These are phyloP conservation scores for Metarhizium guizhouense DNA, from an alignment of 2,329 filamentous ascomycete genomes.

Conservation along the genomic window DNA sequence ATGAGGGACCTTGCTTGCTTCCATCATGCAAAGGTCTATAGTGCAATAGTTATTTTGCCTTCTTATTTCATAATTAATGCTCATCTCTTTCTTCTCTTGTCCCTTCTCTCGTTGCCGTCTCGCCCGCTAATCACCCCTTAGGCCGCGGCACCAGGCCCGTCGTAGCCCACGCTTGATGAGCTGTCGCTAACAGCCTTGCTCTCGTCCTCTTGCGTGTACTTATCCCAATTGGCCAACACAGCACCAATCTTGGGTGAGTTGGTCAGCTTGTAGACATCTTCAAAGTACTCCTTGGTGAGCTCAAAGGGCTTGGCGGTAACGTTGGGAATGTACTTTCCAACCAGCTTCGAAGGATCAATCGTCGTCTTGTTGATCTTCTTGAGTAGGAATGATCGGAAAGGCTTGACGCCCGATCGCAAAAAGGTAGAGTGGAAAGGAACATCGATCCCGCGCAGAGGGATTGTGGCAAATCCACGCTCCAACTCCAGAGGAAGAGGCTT, in stretches of 20 bases:
- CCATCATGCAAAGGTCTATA: conserved; percentile 1
- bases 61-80: neutral
- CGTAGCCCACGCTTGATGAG: conserved; percentile 30
- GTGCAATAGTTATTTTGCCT: neutral
- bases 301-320: conserved; percentile 94
- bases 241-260: conserved; percentile 72
- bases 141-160: conserved; percentile 33
- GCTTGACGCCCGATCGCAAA: conserved; percentile 94
- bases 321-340: conserved; percentile 99
- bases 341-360: conserved; percentile 91
- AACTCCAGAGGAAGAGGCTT: conserved; percentile 86
- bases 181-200: conserved; percentile 28
- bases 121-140: conserved; percentile 17
- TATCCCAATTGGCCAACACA: conserved; percentile 80
- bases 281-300: conserved; percentile 97
- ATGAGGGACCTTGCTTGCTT: neutral
- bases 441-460: conserved; percentile 93
- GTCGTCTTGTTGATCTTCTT: conserved; percentile 99
- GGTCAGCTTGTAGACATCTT: conserved; percentile 93
- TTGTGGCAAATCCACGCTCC: conserved; percentile 92
- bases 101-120: neutral
- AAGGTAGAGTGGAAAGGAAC: conserved; percentile 99
- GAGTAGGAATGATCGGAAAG: conserved; percentile 93
- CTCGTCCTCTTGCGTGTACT: conserved; percentile 49
- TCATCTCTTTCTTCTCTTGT: neutral